Percentiles rank a stretch among this genome's conserved stretches.
Evolutionary conservation across 768 basidiomycete genomes (phyloP).

Genomic region (Leccinum variicolor): DNA sequence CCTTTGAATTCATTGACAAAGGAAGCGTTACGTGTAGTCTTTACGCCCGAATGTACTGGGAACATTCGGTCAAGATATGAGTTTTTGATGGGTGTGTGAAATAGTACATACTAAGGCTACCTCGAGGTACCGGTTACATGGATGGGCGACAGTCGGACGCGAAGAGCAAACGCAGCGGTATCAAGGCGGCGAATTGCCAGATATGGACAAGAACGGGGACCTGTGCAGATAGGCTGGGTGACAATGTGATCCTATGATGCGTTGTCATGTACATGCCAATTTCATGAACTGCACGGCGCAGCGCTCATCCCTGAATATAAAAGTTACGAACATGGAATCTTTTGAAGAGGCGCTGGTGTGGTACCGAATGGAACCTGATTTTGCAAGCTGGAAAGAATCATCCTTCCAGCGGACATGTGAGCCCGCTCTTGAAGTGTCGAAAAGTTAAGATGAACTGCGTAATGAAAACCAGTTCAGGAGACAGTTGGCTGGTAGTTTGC

Average conservation of each 20-base stretch:
- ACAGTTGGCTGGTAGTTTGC: not conserved
- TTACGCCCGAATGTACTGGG: not conserved
- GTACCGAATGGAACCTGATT: too few species aligned
- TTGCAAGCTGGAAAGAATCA: too few species aligned
- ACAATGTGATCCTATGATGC: too few species aligned
- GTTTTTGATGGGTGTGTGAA: not conserved
- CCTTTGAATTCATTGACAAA: not conserved
- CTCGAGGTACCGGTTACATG: not conserved
- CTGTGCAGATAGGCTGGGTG: not conserved
- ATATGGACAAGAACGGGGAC: not conserved
- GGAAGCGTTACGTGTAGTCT: not conserved
- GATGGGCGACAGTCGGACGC: not conserved
- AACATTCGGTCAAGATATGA: not conserved
- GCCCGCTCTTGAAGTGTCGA: not conserved
- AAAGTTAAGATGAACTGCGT: not conserved
- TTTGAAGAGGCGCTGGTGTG: too few species aligned
- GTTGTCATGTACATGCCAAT: not conserved
- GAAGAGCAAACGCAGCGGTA: not conserved
- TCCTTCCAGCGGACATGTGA: too few species aligned
- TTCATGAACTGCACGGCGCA: not conserved
- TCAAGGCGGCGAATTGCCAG: not conserved
- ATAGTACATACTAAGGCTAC: not conserved
- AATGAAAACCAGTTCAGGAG: not conserved
- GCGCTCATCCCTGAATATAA: not conserved
- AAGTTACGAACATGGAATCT: not conserved